phyloP scores from a whole-genome alignment of 2,329 filamentous ascomycete species.

The Periconia digitata region DNA sequence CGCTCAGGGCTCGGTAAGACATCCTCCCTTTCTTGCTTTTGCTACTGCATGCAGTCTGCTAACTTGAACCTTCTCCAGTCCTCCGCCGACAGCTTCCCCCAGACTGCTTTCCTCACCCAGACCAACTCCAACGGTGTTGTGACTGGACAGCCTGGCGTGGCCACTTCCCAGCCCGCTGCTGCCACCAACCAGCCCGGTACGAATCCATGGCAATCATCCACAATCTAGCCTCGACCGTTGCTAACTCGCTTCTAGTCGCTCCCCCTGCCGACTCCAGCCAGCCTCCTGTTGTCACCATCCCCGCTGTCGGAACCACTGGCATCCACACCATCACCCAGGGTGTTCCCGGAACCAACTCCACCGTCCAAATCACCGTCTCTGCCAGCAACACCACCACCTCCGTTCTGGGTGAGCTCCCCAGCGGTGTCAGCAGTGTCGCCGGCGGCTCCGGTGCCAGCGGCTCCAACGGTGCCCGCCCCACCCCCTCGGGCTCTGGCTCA shows the following conservation, averaged over 20 bases:
- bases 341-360: constrained; percentile 26
- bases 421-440: neutral
- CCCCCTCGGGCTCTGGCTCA: constrained; percentile 5
- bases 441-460: neutral
- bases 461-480: neutral
- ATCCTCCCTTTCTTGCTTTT: neutral
- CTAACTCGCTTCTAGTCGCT: too few species aligned
- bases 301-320: constrained; percentile 35
- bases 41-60: neutral
- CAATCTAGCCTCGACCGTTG: too few species aligned
- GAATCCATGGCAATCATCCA: too few species aligned
- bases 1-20: constrained; percentile 18
- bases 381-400: constrained; percentile 40
- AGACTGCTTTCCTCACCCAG: constrained; percentile 30
- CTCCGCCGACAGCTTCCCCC: constrained; percentile 27
- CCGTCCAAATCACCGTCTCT: constrained; percentile 34
- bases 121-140: constrained; percentile 40
- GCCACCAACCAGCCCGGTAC: too few species aligned
- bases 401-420: constrained; percentile 14
- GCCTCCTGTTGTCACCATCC: constrained; percentile 28
- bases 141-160: constrained; percentile 29
- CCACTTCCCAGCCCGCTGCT: constrained; percentile 28
- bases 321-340: constrained; percentile 36
- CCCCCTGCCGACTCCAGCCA: constrained; percentile 25
- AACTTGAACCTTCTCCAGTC: constrained; percentile 15